Conservation (phyloP, 345 rosid genomes). For the Linum lewisii region DNA sequence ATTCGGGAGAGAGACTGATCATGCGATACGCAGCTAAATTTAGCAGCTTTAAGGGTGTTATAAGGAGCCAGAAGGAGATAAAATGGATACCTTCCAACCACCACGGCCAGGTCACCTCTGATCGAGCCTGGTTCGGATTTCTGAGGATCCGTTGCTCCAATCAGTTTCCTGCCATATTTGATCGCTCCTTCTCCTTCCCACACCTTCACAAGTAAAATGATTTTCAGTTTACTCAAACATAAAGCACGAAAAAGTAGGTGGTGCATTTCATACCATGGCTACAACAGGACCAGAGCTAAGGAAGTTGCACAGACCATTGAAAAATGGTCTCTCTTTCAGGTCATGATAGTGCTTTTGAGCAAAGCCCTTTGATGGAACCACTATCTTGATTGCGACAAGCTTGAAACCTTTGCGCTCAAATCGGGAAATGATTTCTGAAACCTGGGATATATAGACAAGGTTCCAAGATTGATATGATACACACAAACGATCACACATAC, state of each 20-base stretch:
- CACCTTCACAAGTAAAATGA: conserved; percentile 37
- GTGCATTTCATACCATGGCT: conserved; percentile 61
- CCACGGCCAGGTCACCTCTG: conserved; percentile 93
- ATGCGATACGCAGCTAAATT: neutral
- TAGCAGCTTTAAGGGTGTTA: neutral
- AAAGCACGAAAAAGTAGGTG: neutral
- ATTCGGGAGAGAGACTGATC: neutral
- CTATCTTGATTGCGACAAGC: conserved; percentile 80
- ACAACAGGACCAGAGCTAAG: conserved; percentile 99
- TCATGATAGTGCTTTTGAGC: conserved; percentile 92
- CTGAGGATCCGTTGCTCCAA: conserved; percentile 98
- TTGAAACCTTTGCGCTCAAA: conserved; percentile 97
- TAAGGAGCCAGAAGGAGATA: neutral
- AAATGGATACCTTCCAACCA: conserved; percentile 67
- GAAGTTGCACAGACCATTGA: conserved; percentile 82
- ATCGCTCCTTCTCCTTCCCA: conserved; percentile 99
- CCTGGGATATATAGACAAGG: conserved; percentile 36
- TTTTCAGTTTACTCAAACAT: neutral
- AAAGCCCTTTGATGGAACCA: conserved; percentile 73
- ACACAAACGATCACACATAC: neutral
- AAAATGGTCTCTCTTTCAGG: conserved; percentile 90
- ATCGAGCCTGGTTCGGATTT: conserved; percentile 98
- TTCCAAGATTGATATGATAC: neutral
- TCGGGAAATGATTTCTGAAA: conserved; percentile 78
- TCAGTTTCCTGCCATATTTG: conserved; percentile 82